Conservation (phyloP, 202 grass and related monocot genomes). For the Digitaria exilis region DNA sequence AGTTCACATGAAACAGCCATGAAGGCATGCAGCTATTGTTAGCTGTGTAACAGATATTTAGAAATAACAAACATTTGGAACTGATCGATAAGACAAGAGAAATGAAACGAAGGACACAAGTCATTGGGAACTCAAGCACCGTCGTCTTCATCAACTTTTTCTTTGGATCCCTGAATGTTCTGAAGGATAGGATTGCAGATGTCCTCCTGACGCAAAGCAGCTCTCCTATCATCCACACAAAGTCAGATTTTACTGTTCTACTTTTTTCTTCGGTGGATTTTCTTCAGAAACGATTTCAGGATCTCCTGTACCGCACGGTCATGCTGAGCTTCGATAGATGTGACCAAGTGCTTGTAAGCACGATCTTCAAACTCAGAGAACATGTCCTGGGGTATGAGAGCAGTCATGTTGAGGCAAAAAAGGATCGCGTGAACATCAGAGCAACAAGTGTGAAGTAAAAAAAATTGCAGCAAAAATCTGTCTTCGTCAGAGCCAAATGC, state of each 20-base stretch:
- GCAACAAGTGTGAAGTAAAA: neutral
- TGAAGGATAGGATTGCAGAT: neutral
- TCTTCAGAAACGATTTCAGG: slow-evolving; percentile 65
- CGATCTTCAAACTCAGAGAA: slow-evolving; percentile 60
- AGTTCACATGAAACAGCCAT: neutral
- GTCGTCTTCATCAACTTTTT: neutral
- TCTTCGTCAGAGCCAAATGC: neutral
- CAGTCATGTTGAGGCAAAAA: neutral
- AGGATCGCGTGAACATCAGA: neutral
- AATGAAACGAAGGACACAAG: neutral
- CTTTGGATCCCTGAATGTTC: slow-evolving; percentile 17
- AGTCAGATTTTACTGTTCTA: neutral
- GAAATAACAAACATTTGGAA: slow-evolving; percentile 2
- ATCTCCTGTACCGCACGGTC: slow-evolving; percentile 47
- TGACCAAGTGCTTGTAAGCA: slow-evolving; percentile 44
- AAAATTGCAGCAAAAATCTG: neutral
- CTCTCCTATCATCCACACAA: neutral
- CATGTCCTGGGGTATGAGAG: slow-evolving; percentile 37
- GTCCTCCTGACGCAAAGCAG: neutral
- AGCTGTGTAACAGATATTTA: neutral
- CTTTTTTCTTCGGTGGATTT: slow-evolving; percentile 61
- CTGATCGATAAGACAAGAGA: neutral
- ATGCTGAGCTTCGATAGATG: slow-evolving; percentile 54
- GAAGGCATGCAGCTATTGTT: neutral
- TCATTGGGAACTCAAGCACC: slow-evolving; percentile 5